Evolutionary conservation across 345 rosid genomes (phyloP).

Genomic region (Anacardium occidentale): DNA sequence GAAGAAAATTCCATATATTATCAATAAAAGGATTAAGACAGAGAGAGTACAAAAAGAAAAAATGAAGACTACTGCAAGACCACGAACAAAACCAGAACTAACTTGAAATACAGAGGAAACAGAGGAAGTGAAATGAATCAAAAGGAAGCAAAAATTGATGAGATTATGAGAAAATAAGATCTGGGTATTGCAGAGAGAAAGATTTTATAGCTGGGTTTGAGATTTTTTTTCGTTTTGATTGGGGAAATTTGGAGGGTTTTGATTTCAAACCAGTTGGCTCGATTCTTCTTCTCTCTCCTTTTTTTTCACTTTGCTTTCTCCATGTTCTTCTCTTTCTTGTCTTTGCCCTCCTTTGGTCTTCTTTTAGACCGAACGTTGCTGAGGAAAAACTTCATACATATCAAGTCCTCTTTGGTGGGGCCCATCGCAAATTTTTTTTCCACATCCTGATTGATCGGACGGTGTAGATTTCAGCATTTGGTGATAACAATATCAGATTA

Average conservation of each 20-base stretch:
- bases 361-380: conserved; percentile 25
- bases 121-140: conserved; percentile 8
- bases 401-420: conserved; percentile 14
- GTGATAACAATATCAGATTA: neutral
- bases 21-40: neutral
- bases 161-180: conserved; percentile 34
- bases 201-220: conserved; percentile 33
- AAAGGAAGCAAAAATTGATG: conserved; percentile 10
- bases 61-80: conserved; percentile 7
- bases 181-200: conserved; percentile 43
- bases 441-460: conserved; percentile 1
- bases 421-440: conserved; percentile 8
- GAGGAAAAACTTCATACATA: conserved; percentile 23
- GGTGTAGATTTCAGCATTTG: neutral
- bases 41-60: conserved; percentile 4
- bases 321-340: conserved; percentile 8
- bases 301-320: neutral
- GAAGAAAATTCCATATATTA: conserved; percentile 12
- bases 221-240: conserved; percentile 30
- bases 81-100: conserved; percentile 6
- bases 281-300: conserved; percentile 13
- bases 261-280: conserved; percentile 24
- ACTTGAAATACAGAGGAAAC: conserved; percentile 9
- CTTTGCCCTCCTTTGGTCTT: neutral
- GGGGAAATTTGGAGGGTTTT: conserved; percentile 29